Base-by-base conservation (phyloP, 306 rosid genomes). In the Quercus ilex region DNA sequence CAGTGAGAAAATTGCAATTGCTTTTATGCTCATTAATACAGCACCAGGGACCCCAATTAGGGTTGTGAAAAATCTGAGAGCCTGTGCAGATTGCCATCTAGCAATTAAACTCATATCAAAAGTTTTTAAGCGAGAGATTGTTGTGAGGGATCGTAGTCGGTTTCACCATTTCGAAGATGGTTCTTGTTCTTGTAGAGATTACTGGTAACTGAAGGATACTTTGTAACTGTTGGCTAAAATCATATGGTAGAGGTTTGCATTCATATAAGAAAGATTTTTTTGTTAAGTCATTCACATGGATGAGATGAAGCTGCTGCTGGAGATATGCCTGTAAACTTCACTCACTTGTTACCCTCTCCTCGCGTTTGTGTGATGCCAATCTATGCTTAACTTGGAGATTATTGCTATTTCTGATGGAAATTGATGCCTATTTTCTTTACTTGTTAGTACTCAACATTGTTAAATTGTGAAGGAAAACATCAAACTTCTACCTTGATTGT, bases 61-160 rank as follows among this genome's bases (percentile, higher is more conserved):
- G 82, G 89, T 88, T n/a, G 38, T 82, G 18, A 88, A 88, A 78
- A 88, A 88, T 82, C 72, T 86, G 68, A 86, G 91, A 82, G 91
- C 84, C 31, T 86, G 89, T 80, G 85, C 85, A 77, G 91, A 88
- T 79, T 88, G 91, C 68, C 91, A 88, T 79, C 33, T 81, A 83
- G 91, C 91, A n/a, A 86, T 88, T 63, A 88, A 88, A 86, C 88
- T 88, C 63, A 71, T 88, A 83, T 86, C 91, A 12, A 88, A 86
- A 83, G 79, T 88, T 79, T 88, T 83, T 72, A 53, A 79, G 43
- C 84, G 89, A 75, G 88, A 88, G 79, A 86, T 86, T 71, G 73
- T 84, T 77, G 58, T 88, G 73, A 79, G 91, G 89, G 91, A 88
- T 74, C 81, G 84, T 30, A 84, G 89, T 79, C 81, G 89, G 74